Percentiles rank a stretch among this genome's conserved stretches.
Conservation (phyloP, 345 rosid genomes). For the Camelina sativa region DNA sequence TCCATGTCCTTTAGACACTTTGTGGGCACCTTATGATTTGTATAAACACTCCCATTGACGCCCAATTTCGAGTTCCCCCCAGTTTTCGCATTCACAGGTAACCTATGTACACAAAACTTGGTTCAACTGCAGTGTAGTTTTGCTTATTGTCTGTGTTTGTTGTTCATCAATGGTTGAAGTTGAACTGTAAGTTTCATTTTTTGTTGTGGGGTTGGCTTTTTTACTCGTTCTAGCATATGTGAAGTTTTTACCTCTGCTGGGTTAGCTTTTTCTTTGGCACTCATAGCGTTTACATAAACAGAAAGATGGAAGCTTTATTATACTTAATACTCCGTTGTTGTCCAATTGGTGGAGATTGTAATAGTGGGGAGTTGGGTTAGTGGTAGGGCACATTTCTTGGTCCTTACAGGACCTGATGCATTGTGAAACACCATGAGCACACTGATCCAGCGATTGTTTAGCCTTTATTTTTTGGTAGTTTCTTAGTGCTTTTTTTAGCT, state of each 20-base stretch:
- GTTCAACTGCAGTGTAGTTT: not conserved
- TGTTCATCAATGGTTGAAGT: not conserved
- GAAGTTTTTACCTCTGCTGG: not conserved
- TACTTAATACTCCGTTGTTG: not conserved
- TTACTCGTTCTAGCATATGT: not conserved
- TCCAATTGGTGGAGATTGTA: conserved; percentile 15
- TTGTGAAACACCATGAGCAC: conserved; percentile 10
- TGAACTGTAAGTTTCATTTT: not conserved
- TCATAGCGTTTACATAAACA: not conserved
- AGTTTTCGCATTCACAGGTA: not conserved
- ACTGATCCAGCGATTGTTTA: conserved; percentile 11
- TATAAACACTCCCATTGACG: conserved; percentile 29
- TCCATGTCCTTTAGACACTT: conserved; percentile 60
- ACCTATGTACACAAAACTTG: not conserved
- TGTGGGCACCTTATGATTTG: conserved; percentile 47
- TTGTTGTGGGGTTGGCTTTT: not conserved
- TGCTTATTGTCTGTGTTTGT: not conserved
- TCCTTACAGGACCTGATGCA: conserved; percentile 5
- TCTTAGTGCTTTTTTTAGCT: not conserved
- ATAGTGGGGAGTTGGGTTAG: conserved; percentile 13
- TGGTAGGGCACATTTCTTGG: conserved; percentile 20
- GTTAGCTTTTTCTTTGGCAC: not conserved
- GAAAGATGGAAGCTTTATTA: conserved; percentile 2
- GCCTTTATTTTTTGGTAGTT: not conserved
- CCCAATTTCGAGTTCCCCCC: not conserved